These are phyloP conservation scores for Podila horticola DNA, from an alignment of 192 early-diverging fungal genomes.

Conservation along the genomic window DNA sequence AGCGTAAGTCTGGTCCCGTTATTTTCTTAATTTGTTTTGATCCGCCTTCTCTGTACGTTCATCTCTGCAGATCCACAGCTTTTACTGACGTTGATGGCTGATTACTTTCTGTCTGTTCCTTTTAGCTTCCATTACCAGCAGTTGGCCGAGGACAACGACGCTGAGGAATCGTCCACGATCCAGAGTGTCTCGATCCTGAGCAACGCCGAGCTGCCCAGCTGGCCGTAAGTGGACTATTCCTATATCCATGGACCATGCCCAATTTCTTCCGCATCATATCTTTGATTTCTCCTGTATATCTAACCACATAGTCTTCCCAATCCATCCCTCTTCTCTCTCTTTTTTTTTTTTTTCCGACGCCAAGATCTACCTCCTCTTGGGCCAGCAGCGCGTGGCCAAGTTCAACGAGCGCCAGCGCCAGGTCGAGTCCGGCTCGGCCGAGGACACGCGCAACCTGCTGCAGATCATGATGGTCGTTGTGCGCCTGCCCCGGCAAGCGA, in stretches of 20 bases:
- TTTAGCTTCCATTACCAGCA: slow-evolving; percentile 82
- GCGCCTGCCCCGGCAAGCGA: slow-evolving; percentile 70
- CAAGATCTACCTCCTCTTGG: slow-evolving; percentile 64
- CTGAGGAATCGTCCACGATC: slow-evolving; percentile 57
- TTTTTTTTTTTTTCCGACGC: slow-evolving; percentile 15
- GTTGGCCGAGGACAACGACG: slow-evolving; percentile 82
- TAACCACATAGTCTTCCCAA: no score
- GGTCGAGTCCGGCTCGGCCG: neutral
- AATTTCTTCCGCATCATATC: neutral
- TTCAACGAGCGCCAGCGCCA: slow-evolving; percentile 71
- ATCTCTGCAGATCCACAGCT: neutral
- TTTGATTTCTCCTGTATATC: neutral
- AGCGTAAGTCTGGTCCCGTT: slow-evolving; percentile 64
- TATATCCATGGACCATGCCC: neutral
- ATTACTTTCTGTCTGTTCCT: neutral
- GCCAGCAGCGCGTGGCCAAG: slow-evolving; percentile 79
- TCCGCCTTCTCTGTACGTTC: no score
- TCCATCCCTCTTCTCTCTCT: neutral
- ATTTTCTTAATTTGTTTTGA: no score
- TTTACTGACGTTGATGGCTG: neutral
- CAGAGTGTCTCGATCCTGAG: slow-evolving; percentile 53
- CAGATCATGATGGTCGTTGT: slow-evolving; percentile 77
- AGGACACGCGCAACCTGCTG: slow-evolving; percentile 68
- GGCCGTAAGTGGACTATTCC: slow-evolving; percentile 61
- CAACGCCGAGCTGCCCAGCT: slow-evolving; percentile 54